Evolutionary conservation across 495 filamentous ascomycete species (phyloP), one percentile per base, ranked within the genome.

Genomic region (Penicillium mononematosum): DNA sequence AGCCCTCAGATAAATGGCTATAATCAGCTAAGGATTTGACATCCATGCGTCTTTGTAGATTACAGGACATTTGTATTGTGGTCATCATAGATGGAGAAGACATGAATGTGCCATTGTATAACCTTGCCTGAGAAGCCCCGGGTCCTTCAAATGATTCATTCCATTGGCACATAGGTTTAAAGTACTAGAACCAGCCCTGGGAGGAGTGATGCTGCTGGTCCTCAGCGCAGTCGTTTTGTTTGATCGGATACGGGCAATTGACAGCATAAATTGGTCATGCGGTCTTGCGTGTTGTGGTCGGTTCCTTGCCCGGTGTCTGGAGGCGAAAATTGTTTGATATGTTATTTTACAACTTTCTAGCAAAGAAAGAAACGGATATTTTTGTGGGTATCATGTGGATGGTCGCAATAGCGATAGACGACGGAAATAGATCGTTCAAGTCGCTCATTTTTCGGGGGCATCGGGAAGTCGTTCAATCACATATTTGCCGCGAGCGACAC

Each of bases 401-500:
- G 10, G 17, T 42, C 24, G 36, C 36, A 52, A 22, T 42, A 22
- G 36, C 25, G 34, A 47, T 42, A 34, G 31, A 46, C 27, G 29
- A 58, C 6, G 6, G 54, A 4, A 10, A 43, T 20, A 29, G 8
- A 22, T 44, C n/a, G 17, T 38, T 29, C 22, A 24, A 45, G 45
- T 38, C 20, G 17, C 51, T 67, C 63, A 67, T 55, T 67, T 64
- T 45, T 69, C 62, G 31, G 68, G 60, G 53, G 90, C 89, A 68
- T 92, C 89, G 1, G 92, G 93, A 36, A 98, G 75, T 60, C 91
- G 81, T 77, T 98, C 93, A 66, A 98, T 92, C 25, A 90, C 87
- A 74, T 96, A 97, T 72, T 96, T 96, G 17, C 85, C 90, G 60
- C 85, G 81, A 17, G 85, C 85, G 22, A 92, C 89, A 64, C 81